Evolutionary conservation across 257 asterid species (phyloP).

Genomic region (Scutellaria baicalensis): DNA sequence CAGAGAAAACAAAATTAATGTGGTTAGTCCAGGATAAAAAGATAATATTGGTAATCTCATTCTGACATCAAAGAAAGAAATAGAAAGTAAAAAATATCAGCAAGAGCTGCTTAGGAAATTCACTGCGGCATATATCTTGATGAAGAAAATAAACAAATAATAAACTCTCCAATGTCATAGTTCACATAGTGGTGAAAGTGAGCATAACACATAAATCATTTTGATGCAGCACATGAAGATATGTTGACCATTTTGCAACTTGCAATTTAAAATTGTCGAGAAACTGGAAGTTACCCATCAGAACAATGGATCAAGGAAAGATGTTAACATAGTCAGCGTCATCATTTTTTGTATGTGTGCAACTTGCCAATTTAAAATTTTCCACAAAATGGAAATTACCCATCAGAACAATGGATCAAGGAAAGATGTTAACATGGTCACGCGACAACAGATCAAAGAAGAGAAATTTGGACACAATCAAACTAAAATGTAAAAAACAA

Average conservation of each 20-base stretch:
- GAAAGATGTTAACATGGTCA: not conserved
- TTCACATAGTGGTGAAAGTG: not conserved
- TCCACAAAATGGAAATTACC: not conserved
- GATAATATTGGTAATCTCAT: not conserved
- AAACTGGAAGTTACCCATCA: not conserved
- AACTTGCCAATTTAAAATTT: not conserved
- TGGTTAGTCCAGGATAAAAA: not conserved
- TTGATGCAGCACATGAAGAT: slow-evolving; percentile 1
- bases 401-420: not conserved
- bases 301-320: not conserved
- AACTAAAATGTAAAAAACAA: not conserved
- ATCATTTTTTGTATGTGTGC: not conserved
- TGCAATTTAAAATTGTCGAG: not conserved
- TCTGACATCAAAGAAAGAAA: not conserved
- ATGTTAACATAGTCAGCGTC: not conserved
- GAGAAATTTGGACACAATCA: not conserved
- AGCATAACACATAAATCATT: not conserved
- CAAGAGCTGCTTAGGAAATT: not conserved
- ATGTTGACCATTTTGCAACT: not conserved
- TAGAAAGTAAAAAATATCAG: not conserved
- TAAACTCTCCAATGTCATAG: not conserved
- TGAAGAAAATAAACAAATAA: not conserved
- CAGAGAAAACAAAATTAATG: not conserved
- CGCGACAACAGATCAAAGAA: not conserved
- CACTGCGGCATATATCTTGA: not conserved